These are phyloP conservation scores for Coffea eugenioides DNA, from an alignment of 257 asterid genomes.

Conservation along the genomic window DNA sequence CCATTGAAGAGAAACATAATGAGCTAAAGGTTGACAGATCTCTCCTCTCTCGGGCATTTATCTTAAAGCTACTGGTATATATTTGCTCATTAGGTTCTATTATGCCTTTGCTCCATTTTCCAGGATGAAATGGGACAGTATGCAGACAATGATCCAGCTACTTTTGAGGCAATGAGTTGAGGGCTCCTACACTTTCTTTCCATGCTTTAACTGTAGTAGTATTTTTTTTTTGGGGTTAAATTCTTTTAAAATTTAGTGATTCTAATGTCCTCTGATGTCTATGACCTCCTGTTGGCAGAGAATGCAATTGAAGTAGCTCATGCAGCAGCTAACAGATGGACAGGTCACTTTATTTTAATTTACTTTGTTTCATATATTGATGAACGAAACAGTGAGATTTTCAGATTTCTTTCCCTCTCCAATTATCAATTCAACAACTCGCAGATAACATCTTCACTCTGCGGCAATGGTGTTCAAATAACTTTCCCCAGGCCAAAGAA, in stretches of 20 bases:
- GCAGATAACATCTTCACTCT: conserved; percentile 92
- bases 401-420: conserved; percentile 1
- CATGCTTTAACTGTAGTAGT: conserved; percentile 4
- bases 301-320: conserved; percentile 73
- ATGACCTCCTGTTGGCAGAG: conserved; percentile 44
- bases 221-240: not conserved
- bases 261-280: conserved; percentile 4
- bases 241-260: not conserved
- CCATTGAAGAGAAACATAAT: conserved; percentile 62
- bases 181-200: conserved; percentile 21
- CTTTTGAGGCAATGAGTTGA: conserved; percentile 82
- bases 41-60: not conserved
- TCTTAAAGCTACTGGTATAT: not conserved
- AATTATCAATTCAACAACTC: conserved; percentile 10
- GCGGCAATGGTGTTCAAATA: conserved; percentile 86
- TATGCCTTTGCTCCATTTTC: conserved; percentile 10
- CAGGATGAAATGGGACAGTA: conserved; percentile 74
- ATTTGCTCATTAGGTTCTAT: not conserved
- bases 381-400: conserved; percentile 6
- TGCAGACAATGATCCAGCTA: conserved; percentile 91
- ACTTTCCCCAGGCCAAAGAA: conserved; percentile 96
- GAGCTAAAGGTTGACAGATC: conserved; percentile 59
- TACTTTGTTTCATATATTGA: conserved; percentile 8
- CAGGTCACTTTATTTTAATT: conserved; percentile 49
- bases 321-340: conserved; percentile 96